These are phyloP conservation scores for Hibiscus syriacus DNA, from an alignment of 345 rosid genomes.

Conservation along the genomic window DNA sequence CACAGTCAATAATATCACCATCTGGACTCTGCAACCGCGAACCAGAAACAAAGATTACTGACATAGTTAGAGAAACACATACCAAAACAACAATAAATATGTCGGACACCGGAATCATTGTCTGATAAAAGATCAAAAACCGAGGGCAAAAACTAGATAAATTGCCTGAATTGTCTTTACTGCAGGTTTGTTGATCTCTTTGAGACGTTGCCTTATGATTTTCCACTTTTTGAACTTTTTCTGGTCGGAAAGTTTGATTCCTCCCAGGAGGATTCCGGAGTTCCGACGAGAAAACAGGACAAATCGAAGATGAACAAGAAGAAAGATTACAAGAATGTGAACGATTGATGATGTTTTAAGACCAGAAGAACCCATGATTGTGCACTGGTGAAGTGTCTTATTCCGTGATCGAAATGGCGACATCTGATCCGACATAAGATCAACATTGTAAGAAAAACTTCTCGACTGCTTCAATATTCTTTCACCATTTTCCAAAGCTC, in stretches of 20 bases:
- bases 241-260: constrained; percentile 59
- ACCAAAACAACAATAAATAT: constrained; percentile 6
- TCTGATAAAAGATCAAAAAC: not conserved
- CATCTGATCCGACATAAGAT: constrained; percentile 33
- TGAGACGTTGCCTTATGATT: constrained; percentile 53
- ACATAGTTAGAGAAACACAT: not conserved
- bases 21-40: constrained; percentile 58
- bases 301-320: constrained; percentile 41
- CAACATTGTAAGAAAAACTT: constrained; percentile 30
- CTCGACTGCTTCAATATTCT: constrained; percentile 16
- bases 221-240: constrained; percentile 48
- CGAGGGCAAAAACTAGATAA: not conserved
- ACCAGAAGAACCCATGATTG: constrained; percentile 30
- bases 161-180: constrained; percentile 75
- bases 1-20: constrained; percentile 86
- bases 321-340: constrained; percentile 31
- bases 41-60: not conserved
- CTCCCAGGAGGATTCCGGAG: constrained; percentile 21
- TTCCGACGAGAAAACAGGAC: constrained; percentile 39
- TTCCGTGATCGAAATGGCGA: constrained; percentile 41
- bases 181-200: constrained; percentile 84
- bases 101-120: not conserved
- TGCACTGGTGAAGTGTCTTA: constrained; percentile 34
- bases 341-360: constrained; percentile 30
- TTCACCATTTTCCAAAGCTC: constrained; percentile 44